Evolutionary conservation across 495 filamentous ascomycete species (phyloP).

Genomic region (Wilcoxina mikolae): DNA sequence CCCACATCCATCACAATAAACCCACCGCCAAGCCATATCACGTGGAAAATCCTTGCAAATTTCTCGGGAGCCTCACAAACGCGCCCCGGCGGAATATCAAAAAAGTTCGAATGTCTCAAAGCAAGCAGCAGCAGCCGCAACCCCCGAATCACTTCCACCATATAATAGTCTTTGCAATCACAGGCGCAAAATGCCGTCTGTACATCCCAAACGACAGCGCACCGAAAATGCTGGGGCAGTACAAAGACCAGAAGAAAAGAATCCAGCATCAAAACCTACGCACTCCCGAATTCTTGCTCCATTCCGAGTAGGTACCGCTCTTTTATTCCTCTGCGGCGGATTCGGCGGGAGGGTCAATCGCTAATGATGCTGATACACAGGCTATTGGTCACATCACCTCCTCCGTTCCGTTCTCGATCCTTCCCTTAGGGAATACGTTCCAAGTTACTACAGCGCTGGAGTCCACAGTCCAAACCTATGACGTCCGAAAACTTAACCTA

Average conservation of each 20-base stretch:
- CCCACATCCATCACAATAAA: no score
- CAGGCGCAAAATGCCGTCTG: slow-evolving; percentile 7
- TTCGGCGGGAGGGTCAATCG: slow-evolving; percentile 3
- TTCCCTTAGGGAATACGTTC: slow-evolving; percentile 80
- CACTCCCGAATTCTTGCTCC: slow-evolving; percentile 76
- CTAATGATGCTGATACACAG: slow-evolving; percentile 32
- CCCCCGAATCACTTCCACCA: no score
- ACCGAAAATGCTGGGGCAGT: slow-evolving; percentile 2
- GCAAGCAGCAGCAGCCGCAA: no score
- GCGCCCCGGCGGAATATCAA: no score
- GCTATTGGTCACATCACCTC: slow-evolving; percentile 87
- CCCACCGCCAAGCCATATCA: no score
- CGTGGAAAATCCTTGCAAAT: no score
- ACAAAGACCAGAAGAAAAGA: slow-evolving; percentile 10
- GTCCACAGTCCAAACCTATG: slow-evolving; percentile 82
- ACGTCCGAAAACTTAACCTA: slow-evolving; percentile 71
- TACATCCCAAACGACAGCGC: slow-evolving; percentile 22
- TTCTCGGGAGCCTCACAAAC: no score
- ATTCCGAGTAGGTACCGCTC: slow-evolving; percentile 52
- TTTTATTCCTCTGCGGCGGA: neutral
- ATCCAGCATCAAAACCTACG: slow-evolving; percentile 6
- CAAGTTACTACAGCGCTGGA: slow-evolving; percentile 94
- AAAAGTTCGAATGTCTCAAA: no score
- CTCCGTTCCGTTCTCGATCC: slow-evolving; percentile 67
- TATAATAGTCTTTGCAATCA: no score